phyloP scores from a whole-genome alignment of 306 rosid genomes.

The barrel medic (Medicago truncatula) region MtrunA17r5.0-ANR NC_053046.1:9465001-9465500 shows the following conservation, averaged over 20 bases:
- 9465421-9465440: too few relatives aligned
- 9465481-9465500: constrained; percentile 22
- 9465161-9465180: constrained; percentile 2
- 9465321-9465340: neutral
- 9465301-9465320: neutral
- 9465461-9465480: too few relatives aligned
- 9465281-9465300: constrained; percentile 28
- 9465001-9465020: constrained; percentile 26
- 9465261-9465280: constrained; percentile 85
- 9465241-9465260: constrained; percentile 90
- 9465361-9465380: too few relatives aligned
- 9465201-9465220: constrained; percentile 33
- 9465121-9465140: constrained; percentile 93
- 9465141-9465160: constrained; percentile 52
- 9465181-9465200: constrained; percentile 23
- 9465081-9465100: constrained; percentile 83
- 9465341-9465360: too few relatives aligned
- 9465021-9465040: constrained; percentile 32
- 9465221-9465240: constrained; percentile 36
- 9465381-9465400: too few relatives aligned
- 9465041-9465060: constrained; percentile 92
- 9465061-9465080: constrained; percentile 85
- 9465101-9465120: constrained; percentile 77
- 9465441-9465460: too few relatives aligned
- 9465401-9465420: too few relatives aligned